phyloP scores from a whole-genome alignment of 257 asterid genomes.

The Jacaranda copaia region DNA sequence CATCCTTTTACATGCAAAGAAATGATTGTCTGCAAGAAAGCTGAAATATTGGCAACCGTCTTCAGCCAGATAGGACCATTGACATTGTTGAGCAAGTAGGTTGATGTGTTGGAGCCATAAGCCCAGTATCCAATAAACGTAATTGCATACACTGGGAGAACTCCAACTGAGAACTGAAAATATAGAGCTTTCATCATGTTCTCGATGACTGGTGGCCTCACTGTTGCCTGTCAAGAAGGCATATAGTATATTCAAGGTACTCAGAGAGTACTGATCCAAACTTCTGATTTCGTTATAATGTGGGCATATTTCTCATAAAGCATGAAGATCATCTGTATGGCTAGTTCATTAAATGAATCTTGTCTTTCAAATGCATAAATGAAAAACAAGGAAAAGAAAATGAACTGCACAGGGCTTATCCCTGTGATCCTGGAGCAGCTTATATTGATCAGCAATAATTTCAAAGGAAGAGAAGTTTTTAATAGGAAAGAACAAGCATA shows the following conservation, averaged over 20 bases:
- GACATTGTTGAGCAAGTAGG: slow-evolving; percentile 87
- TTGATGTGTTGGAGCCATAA: slow-evolving; percentile 69
- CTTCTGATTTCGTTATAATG: no score
- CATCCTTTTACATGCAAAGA: slow-evolving; percentile 65
- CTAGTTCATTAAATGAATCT: no score
- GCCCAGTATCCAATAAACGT: slow-evolving; percentile 97
- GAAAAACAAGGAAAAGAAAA: no score
- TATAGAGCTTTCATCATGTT: slow-evolving; percentile 93
- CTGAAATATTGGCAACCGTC: slow-evolving; percentile 75
- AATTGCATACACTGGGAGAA: slow-evolving; percentile 86
- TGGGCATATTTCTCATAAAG: no score
- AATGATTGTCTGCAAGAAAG: slow-evolving; percentile 83
- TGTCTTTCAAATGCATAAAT: no score
- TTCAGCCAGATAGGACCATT: slow-evolving; percentile 84
- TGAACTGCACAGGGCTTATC: no score
- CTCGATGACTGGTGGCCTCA: slow-evolving; percentile 80
- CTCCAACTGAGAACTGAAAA: slow-evolving; percentile 90
- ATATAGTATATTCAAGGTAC: neutral
- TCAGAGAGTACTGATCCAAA: neutral
- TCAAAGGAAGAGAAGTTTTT: neutral
- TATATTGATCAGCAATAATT: neutral
- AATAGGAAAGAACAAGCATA: neutral
- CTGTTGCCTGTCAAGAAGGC: slow-evolving; percentile 77
- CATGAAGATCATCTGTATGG: no score
- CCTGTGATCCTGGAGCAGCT: no score